phyloP scores from a whole-genome alignment of 805 yeast species.

The Starmerella vitae region DNA sequence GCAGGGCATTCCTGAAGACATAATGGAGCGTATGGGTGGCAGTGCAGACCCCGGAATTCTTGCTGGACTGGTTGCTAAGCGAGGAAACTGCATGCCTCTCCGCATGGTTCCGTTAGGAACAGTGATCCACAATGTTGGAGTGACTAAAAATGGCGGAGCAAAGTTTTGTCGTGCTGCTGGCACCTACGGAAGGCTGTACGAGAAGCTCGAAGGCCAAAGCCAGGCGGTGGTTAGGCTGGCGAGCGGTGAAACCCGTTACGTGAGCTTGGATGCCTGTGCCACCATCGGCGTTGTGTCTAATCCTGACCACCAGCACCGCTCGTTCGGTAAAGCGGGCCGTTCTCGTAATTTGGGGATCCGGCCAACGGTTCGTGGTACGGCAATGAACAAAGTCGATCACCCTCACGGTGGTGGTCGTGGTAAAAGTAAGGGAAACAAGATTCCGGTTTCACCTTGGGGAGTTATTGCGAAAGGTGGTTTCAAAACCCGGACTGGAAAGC shows the following conservation, averaged over 20 bases:
- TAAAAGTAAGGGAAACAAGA: conserved; percentile 90
- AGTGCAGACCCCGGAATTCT: conserved; percentile 82
- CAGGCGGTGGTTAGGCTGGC: conserved; percentile 70
- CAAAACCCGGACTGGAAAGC: conserved; percentile 86
- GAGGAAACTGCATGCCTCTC: conserved; percentile 90
- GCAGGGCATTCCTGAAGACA: conserved; percentile 65
- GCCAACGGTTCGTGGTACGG: conserved; percentile 94
- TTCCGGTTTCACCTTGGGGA: conserved; percentile 95
- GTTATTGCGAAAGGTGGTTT: conserved; percentile 77
- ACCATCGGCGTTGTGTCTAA: conserved; percentile 89
- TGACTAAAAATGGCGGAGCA: conserved; percentile 62
- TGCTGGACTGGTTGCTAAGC: conserved; percentile 71
- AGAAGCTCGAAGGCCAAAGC: conserved; percentile 56
- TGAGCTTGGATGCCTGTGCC: conserved; percentile 76
- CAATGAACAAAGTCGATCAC: conserved; percentile 94
- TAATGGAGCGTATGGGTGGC: conserved; percentile 78
- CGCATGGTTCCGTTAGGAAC: conserved; percentile 91
- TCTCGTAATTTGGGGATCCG: conserved; percentile 82
- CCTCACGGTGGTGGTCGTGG: conserved; percentile 99
- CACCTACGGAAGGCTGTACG: conserved; percentile 73
- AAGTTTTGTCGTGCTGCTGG: conserved; percentile 92
- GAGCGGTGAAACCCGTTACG: conserved; percentile 88
- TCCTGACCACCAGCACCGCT: conserved; percentile 75
- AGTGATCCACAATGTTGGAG: conserved; percentile 75
- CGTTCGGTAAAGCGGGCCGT: conserved; percentile 95